Evolutionary conservation across 768 basidiomycete genomes (phyloP).

Genomic region (Mycena floridula): DNA sequence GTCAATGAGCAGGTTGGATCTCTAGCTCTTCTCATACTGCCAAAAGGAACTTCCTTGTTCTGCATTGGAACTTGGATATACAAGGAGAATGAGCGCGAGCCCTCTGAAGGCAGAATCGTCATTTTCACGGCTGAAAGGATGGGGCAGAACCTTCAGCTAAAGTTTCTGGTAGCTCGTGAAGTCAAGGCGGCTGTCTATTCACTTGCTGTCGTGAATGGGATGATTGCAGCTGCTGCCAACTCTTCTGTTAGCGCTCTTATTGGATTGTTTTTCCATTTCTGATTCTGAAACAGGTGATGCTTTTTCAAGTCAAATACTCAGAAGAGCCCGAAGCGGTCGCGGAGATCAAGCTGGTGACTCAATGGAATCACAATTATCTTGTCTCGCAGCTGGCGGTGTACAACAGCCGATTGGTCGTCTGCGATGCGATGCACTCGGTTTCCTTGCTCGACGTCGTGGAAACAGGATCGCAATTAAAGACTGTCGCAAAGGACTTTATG

Average conservation of each 20-base stretch:
- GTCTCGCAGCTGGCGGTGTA: constrained; percentile 60
- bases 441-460: constrained; percentile 53
- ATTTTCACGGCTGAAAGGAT: constrained; percentile 38
- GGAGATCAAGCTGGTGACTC: constrained; percentile 31
- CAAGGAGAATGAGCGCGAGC: constrained; percentile 38
- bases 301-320: constrained; percentile 33
- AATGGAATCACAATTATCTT: constrained; percentile 82
- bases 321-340: constrained; percentile 16
- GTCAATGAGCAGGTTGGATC: constrained; percentile 60
- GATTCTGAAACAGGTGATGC: constrained; percentile 33
- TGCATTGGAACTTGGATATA: constrained; percentile 44
- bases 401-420: constrained; percentile 54
- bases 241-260: constrained; percentile 49
- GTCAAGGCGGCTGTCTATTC: constrained; percentile 69
- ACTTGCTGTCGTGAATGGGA: constrained; percentile 40
- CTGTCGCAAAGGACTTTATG: constrained; percentile 67
- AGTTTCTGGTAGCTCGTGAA: constrained; percentile 33
- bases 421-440: constrained; percentile 77
- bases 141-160: constrained; percentile 18
- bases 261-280: neutral
- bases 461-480: constrained; percentile 33
- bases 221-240: constrained; percentile 68
- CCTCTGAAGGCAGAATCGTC: constrained; percentile 53
- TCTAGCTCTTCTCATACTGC: constrained; percentile 28
- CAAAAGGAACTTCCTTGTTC: constrained; percentile 33